These are phyloP conservation scores for Camellia oleifera DNA, from an alignment of 179 eudicot genomes.

Conservation along the genomic window DNA sequence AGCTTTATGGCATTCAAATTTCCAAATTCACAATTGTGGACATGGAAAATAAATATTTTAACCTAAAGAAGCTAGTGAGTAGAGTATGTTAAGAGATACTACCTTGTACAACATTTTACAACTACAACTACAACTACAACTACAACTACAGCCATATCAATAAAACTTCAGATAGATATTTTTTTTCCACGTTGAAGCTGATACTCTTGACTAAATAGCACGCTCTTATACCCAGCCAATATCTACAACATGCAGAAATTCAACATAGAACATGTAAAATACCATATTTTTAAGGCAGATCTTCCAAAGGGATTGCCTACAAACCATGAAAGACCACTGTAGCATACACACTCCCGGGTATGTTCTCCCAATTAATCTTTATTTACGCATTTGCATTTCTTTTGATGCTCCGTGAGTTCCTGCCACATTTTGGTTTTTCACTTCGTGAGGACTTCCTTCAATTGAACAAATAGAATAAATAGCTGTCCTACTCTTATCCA, in stretches of 20 bases:
- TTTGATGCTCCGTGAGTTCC: slow-evolving; percentile 80
- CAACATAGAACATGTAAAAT: background rate
- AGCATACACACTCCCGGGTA: background rate
- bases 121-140: slow-evolving; percentile 12
- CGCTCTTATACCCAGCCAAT: background rate
- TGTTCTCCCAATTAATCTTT: slow-evolving; percentile 27
- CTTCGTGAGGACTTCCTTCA: slow-evolving; percentile 8
- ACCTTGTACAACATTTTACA: slow-evolving; percentile 7
- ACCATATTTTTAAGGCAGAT: background rate
- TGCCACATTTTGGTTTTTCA: slow-evolving; percentile 31
- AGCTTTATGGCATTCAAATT: slow-evolving; percentile 10
- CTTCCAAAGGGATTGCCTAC: background rate
- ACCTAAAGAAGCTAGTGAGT: background rate
- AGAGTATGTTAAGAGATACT: background rate
- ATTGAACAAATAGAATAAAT: background rate
- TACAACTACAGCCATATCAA: slow-evolving; percentile 2
- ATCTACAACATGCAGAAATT: background rate
- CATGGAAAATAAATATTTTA: slow-evolving; percentile 9
- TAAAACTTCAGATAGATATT: background rate
- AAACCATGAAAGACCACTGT: background rate
- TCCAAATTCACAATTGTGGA: slow-evolving; percentile 14
- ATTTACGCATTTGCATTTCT: slow-evolving; percentile 63
- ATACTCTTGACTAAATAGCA: slow-evolving; percentile 4
- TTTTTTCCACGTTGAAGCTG: slow-evolving; percentile 1
- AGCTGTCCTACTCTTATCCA: background rate